Evolutionary conservation across 129 eudicot species (phyloP).

Genomic region (Arctium minus): DNA sequence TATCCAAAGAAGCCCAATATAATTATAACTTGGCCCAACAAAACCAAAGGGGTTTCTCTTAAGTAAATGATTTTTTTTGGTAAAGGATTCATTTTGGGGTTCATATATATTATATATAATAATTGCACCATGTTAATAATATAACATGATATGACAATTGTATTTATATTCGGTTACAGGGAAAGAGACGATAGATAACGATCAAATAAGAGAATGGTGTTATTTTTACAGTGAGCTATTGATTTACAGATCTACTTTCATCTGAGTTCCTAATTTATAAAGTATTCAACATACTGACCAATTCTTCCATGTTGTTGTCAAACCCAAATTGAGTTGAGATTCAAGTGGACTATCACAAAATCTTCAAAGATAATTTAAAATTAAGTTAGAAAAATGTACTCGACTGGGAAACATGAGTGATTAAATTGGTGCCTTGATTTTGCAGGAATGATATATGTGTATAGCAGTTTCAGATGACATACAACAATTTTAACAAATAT

Average conservation of each 20-base stretch:
- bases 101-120: neutral
- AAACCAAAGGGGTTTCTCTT: neutral
- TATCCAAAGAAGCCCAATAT: neutral
- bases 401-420: neutral
- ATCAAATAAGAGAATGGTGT: too few species aligned
- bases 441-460: neutral
- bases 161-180: neutral
- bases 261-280: too few species aligned
- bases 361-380: too few species aligned
- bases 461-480: neutral
- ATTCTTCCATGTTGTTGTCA: neutral
- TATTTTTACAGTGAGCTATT: neutral
- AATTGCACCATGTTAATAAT: neutral
- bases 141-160: neutral
- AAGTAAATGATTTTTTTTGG: neutral
- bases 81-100: too few species aligned
- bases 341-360: neutral
- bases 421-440: neutral
- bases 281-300: too few species aligned
- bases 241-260: neutral
- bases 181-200: neutral
- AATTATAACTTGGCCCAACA: neutral
- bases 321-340: neutral
- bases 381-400: neutral
- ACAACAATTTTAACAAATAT: too few species aligned